Evolutionary conservation across 2,329 filamentous ascomycete genomes (phyloP).

Genomic region (Venturia pyrina): DNA sequence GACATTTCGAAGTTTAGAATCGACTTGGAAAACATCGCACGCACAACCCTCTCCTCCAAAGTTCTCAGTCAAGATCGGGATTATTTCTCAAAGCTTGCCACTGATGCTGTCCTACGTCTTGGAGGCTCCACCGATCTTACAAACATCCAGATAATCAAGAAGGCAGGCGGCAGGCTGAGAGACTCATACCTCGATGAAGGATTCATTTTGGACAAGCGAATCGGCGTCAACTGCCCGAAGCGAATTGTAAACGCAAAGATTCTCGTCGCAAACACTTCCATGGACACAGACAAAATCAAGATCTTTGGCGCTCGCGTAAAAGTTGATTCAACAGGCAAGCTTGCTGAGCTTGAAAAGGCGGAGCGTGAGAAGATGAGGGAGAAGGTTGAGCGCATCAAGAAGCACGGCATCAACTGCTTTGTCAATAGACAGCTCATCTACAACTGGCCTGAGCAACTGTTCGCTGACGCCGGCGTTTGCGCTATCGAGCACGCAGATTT

Average conservation of each 20-base stretch:
- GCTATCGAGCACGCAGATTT: conserved; percentile 99
- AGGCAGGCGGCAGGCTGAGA: conserved; percentile 91
- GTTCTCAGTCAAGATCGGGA: conserved; percentile 88
- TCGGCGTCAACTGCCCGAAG: conserved; percentile 97
- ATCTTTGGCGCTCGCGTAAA: conserved; percentile 97
- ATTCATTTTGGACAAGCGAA: conserved; percentile 98
- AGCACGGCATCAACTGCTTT: conserved; percentile 98
- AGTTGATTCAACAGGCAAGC: conserved; percentile 89
- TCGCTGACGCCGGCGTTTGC: conserved; percentile 94
- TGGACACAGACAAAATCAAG: conserved; percentile 99
- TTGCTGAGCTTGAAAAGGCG: conserved; percentile 96
- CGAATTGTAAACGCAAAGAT: conserved; percentile 97
- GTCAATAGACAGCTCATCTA: conserved; percentile 99
- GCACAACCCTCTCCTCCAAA: conserved; percentile 95
- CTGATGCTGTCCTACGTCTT: conserved; percentile 82
- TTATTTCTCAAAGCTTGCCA: conserved; percentile 82
- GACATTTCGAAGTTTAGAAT: conserved; percentile 75
- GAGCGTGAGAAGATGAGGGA: conserved; percentile 99
- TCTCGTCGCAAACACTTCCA: conserved; percentile 91
- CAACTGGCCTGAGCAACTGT: conserved; percentile 99
- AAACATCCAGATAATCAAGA: conserved; percentile 99
- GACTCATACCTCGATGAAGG: conserved; percentile 97
- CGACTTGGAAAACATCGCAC: conserved; percentile 81
- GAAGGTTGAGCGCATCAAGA: conserved; percentile 98
- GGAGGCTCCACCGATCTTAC: conserved; percentile 87